phyloP scores from a whole-genome alignment of 2,329 filamentous ascomycete species.

The Aureobasidium sp. region DNA sequence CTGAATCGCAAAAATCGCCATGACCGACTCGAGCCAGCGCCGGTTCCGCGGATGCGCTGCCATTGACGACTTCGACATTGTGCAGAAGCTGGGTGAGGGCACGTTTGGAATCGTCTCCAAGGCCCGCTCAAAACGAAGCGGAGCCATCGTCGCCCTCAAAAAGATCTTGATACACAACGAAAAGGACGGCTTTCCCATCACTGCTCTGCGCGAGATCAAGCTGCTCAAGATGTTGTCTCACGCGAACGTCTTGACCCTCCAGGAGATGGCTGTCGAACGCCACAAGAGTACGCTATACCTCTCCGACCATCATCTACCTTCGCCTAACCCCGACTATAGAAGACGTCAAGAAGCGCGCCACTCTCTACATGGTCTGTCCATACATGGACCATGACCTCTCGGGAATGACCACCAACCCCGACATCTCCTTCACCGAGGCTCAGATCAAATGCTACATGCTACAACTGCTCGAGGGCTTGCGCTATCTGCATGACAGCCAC shows the following conservation, averaged over 20 bases:
- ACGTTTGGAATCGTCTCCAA: constrained; percentile 97
- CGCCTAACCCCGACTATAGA: constrained; percentile 14
- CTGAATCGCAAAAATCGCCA: neutral
- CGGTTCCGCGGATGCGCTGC: constrained; percentile 77
- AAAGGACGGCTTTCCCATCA: constrained; percentile 99
- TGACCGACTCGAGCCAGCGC: constrained; percentile 42
- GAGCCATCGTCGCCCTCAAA: constrained; percentile 77
- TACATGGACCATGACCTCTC: constrained; percentile 99
- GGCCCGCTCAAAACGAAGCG: constrained; percentile 66
- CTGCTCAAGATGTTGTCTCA: constrained; percentile 92
- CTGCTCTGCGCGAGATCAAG: constrained; percentile 93
- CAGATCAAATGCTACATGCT: constrained; percentile 98
- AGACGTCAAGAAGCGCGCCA: constrained; percentile 54
- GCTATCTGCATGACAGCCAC: constrained; percentile 55
- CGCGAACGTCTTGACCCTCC: constrained; percentile 73
- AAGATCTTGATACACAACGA: constrained; percentile 99
- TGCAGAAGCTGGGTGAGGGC: constrained; percentile 77
- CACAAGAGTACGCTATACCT: constrained; percentile 57
- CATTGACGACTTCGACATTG: constrained; percentile 71
- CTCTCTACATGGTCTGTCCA: constrained; percentile 97
- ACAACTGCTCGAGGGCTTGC: constrained; percentile 80
- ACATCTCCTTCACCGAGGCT: constrained; percentile 74
- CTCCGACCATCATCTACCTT: neutral
- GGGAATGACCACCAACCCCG: constrained; percentile 88
- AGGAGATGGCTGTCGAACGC: constrained; percentile 93